These are phyloP conservation scores for Mortierella sp. DNA, from an alignment of 371 early-diverging fungal genomes.

Conservation along the genomic window DNA sequence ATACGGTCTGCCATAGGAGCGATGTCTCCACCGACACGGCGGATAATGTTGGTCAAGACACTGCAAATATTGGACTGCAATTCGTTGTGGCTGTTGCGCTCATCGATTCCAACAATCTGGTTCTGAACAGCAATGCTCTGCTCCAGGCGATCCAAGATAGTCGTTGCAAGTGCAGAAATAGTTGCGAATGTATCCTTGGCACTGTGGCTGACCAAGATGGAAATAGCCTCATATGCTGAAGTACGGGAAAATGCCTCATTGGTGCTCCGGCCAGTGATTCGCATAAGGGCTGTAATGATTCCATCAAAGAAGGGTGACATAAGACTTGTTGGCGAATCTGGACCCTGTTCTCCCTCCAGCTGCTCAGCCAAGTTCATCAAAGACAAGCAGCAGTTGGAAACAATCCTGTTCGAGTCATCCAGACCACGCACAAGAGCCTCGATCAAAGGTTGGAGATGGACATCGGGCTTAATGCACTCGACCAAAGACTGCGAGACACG, in stretches of 20 bases:
- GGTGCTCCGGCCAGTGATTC: slow-evolving; percentile 75
- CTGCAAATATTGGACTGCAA: slow-evolving; percentile 91
- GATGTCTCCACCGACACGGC: slow-evolving; percentile 79
- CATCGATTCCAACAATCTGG: slow-evolving; percentile 85
- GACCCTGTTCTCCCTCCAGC: slow-evolving; percentile 66
- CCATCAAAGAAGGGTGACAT: slow-evolving; percentile 88
- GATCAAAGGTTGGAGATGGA: slow-evolving; percentile 79
- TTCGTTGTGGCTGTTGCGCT: slow-evolving; percentile 83
- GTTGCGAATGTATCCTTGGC: slow-evolving; percentile 82
- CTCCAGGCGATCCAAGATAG: slow-evolving; percentile 85
- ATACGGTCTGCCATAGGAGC: slow-evolving; percentile 84
- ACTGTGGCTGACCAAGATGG: slow-evolving; percentile 76
- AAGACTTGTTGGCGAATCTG: slow-evolving; percentile 69
- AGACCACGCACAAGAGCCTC: slow-evolving; percentile 85
- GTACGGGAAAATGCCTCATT: slow-evolving; percentile 89
- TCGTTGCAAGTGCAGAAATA: slow-evolving; percentile 78
- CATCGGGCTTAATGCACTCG: slow-evolving; percentile 81
- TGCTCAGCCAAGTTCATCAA: slow-evolving; percentile 91
- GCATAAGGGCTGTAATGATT: slow-evolving; percentile 80
- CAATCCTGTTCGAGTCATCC: slow-evolving; percentile 88
- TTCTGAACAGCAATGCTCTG: slow-evolving; percentile 69
- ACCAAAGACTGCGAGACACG: slow-evolving; percentile 85
- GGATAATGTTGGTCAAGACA: slow-evolving; percentile 85
- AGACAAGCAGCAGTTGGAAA: slow-evolving; percentile 90
- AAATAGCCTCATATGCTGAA: slow-evolving; percentile 94